Conservation (phyloP, 345 rosid species). For the Eucalyptus polyanthemos region DNA sequence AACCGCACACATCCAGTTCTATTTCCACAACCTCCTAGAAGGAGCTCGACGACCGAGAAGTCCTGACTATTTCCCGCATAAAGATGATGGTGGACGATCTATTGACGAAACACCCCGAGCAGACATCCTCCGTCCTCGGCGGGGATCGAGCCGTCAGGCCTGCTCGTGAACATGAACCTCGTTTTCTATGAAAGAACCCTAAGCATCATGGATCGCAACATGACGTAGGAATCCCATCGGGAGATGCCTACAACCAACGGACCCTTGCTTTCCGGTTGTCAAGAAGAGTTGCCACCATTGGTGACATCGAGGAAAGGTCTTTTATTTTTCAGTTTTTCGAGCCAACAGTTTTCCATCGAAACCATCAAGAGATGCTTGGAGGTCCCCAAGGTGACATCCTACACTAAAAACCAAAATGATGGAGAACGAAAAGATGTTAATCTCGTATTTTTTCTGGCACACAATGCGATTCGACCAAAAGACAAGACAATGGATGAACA, state of each 20-base stretch:
- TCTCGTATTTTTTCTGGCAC: background rate
- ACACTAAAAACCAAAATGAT: background rate
- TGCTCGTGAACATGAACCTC: constrained; percentile 44
- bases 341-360: background rate
- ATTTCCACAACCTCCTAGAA: constrained; percentile 17
- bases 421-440: background rate
- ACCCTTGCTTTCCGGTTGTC: constrained; percentile 57
- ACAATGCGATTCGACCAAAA: background rate
- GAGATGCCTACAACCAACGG: constrained; percentile 69
- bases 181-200: constrained; percentile 54
- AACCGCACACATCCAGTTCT: constrained; percentile 6
- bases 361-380: background rate
- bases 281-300: constrained; percentile 34
- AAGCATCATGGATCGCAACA: constrained; percentile 35
- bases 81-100: background rate
- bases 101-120: background rate
- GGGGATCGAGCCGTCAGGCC: background rate
- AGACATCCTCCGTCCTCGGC: background rate
- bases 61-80: background rate
- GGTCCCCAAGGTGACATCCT: background rate
- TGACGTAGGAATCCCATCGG: constrained; percentile 14
- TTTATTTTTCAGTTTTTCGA: background rate
- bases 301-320: background rate
- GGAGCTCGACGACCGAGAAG: constrained; percentile 5
- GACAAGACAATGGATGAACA: background rate